These are phyloP conservation scores for Helenozyma baotianmanensis DNA, from an alignment of 805 yeast genomes.

Conservation along the genomic window DNA sequence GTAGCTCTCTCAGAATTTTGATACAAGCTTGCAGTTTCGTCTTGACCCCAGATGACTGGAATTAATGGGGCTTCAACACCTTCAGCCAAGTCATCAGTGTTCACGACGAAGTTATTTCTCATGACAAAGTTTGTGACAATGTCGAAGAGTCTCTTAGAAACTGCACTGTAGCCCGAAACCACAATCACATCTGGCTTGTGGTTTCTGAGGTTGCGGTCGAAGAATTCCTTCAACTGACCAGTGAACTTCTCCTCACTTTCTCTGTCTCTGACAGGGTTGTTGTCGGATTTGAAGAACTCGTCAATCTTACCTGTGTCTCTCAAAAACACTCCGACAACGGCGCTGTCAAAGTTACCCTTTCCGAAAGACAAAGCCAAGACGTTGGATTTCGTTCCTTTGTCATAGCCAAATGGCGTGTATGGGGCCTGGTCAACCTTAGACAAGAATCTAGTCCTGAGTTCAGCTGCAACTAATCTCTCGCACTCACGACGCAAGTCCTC, in stretches of 20 bases:
- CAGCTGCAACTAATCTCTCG: slow-evolving; percentile 62
- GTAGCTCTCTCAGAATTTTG: slow-evolving; percentile 74
- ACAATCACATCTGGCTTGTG: slow-evolving; percentile 81
- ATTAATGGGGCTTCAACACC: slow-evolving; percentile 49
- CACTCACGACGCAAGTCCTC: slow-evolving; percentile 77
- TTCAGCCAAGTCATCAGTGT: slow-evolving; percentile 40
- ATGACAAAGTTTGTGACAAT: slow-evolving; percentile 54
- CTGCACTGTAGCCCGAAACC: slow-evolving; percentile 80
- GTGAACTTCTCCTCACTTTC: slow-evolving; percentile 43
- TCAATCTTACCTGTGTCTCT: slow-evolving; percentile 77
- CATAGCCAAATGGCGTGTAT: slow-evolving; percentile 72
- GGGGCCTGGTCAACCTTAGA: slow-evolving; percentile 90
- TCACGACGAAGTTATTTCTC: slow-evolving; percentile 49
- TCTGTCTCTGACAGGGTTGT: slow-evolving; percentile 51
- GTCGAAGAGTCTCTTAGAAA: slow-evolving; percentile 57
- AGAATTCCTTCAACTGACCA: slow-evolving; percentile 64
- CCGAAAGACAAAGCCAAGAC: slow-evolving; percentile 83
- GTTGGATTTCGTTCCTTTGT: slow-evolving; percentile 78
- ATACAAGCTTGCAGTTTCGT: slow-evolving; percentile 87
- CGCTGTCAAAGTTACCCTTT: slow-evolving; percentile 78
- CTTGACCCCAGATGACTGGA: slow-evolving; percentile 78
- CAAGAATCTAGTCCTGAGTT: slow-evolving; percentile 66
- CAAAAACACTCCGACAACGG: slow-evolving; percentile 75
- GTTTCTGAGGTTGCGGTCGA: slow-evolving; percentile 52
- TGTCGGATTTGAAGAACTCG: slow-evolving; percentile 74